These are phyloP conservation scores for Euphorbia tirucalli DNA, from an alignment of 345 rosid species.

Conservation along the genomic window DNA sequence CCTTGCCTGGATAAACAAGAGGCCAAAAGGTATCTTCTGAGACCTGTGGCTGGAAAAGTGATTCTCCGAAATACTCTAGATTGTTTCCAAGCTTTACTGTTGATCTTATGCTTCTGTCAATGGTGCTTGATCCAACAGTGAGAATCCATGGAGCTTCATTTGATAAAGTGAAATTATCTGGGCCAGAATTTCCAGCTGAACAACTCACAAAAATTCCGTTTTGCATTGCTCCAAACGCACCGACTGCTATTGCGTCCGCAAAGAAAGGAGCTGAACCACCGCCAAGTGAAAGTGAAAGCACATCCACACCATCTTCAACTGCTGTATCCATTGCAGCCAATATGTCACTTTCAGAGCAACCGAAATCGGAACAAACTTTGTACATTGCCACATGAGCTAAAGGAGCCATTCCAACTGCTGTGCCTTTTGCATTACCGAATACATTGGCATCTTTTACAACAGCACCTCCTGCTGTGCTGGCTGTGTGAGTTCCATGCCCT, in stretches of 20 bases:
- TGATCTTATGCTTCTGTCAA: conserved; percentile 30
- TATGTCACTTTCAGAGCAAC: conserved; percentile 52
- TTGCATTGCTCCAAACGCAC: conserved; percentile 36
- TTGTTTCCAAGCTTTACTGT: conserved; percentile 39
- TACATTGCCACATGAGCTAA: conserved; percentile 58
- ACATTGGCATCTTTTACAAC: conserved; percentile 32
- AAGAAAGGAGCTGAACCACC: conserved; percentile 22
- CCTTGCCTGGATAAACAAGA: conserved; percentile 15
- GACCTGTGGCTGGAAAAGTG: conserved; percentile 13
- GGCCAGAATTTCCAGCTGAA: conserved; percentile 42
- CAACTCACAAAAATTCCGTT: conserved; percentile 38
- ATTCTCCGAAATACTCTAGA: conserved; percentile 5
- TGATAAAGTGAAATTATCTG: conserved; percentile 12
- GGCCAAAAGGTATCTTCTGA: not conserved
- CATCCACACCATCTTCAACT: conserved; percentile 62
- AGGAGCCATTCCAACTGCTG: conserved; percentile 46
- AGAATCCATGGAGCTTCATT: conserved; percentile 44
- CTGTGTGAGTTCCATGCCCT: conserved; percentile 26
- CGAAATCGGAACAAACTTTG: conserved; percentile 51
- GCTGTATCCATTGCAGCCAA: conserved; percentile 63
- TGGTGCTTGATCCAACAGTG: conserved; percentile 39
- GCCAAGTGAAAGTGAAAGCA: conserved; percentile 58
- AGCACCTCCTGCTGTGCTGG: conserved; percentile 49
- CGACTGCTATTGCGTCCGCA: conserved; percentile 28
- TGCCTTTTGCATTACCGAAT: conserved; percentile 55